Evolutionary conservation across 495 filamentous ascomycete genomes (phyloP).

Genomic region (Filosporella fistucella): DNA sequence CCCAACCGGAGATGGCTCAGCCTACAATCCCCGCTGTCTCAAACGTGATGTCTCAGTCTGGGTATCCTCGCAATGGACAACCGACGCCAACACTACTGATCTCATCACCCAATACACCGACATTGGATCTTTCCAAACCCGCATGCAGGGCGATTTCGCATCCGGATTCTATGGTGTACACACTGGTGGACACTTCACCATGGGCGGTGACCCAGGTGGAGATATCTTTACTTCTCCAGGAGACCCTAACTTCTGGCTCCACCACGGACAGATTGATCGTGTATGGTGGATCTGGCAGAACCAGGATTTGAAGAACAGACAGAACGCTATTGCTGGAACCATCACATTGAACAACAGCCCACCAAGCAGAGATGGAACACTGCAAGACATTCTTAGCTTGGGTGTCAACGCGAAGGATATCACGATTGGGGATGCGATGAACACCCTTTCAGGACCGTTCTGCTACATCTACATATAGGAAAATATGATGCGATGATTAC

Average conservation of each 20-base stretch:
- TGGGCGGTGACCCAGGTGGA: constrained; percentile 22
- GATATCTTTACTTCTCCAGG: constrained; percentile 57
- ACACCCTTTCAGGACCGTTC: constrained; percentile 17
- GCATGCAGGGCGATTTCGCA: constrained; percentile 17
- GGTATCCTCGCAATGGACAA: constrained; percentile 14
- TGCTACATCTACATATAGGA: constrained; percentile 24
- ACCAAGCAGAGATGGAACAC: constrained; percentile 30
- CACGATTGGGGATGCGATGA: constrained; percentile 15
- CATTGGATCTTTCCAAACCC: constrained; percentile 19
- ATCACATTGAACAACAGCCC: constrained; percentile 50
- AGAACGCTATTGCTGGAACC: constrained; percentile 45
- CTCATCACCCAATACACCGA: constrained; percentile 23
- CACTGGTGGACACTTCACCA: constrained; percentile 20
- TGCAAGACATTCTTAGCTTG: constrained; percentile 14
- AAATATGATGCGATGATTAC: not conserved
- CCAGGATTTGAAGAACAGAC: constrained; percentile 42
- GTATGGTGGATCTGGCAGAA: constrained; percentile 41
- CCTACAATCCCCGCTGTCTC: constrained; percentile 62
- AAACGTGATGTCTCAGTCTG: constrained; percentile 56
- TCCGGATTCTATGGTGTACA: constrained; percentile 52
- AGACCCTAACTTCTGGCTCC: constrained; percentile 63
- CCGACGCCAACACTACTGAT: constrained; percentile 15
- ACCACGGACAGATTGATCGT: constrained; percentile 21
- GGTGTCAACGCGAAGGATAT: constrained; percentile 10
- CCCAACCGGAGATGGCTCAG: constrained; percentile 1